Evolutionary conservation across 768 basidiomycete species (phyloP), one percentile per base, ranked within the genome.

Genomic region (Lactifluus rugatus): DNA sequence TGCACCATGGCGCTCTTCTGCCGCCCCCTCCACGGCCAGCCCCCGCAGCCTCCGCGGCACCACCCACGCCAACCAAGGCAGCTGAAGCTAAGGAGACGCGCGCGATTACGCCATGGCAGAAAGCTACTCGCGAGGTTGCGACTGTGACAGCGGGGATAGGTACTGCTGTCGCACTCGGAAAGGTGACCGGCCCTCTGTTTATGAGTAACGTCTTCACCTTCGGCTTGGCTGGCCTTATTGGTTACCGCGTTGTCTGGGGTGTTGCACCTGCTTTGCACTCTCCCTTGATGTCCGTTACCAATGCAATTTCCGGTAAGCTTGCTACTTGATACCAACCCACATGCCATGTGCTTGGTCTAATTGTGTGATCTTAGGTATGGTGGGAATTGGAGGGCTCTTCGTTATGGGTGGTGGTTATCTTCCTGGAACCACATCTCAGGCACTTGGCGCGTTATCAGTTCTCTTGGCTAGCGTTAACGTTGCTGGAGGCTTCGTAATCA

Each of bases 191-290:
- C 4, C 81, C 85, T 17, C 81, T 82, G 0, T 93, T 93, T 70
- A 93, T 93, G 91, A 80, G 81, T 64, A 88, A 84, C 67, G 89
- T 93, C 70, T 91, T 92, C 67, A 90, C 87, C 1, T 91, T 93
- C 66, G 89, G 91, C 19, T 76, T 93, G 62, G 91, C 91, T 45
- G 85, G 88, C 26, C 68, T 93, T 44, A 87, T 93, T 52, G 91
- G 91, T 17, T 92, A 91, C 67, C 83, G 89, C 65, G 89, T 92
- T 4, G 84, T 93, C 17, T 93, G 90, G 90, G 87, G 87, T 57
- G 91, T 93, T 44, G 80, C 86, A 28, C 91, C 91, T 41, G 90
- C 91, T 17, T 70, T 93, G 50, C 91, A 93, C 69, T 92, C 90
- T 21, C 91, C 91, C 14, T 73, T 93, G 57, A 93, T 93, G 89